Conservation (phyloP, 2,329 filamentous ascomycete genomes). For the Fusarium haematococcum region DNA sequence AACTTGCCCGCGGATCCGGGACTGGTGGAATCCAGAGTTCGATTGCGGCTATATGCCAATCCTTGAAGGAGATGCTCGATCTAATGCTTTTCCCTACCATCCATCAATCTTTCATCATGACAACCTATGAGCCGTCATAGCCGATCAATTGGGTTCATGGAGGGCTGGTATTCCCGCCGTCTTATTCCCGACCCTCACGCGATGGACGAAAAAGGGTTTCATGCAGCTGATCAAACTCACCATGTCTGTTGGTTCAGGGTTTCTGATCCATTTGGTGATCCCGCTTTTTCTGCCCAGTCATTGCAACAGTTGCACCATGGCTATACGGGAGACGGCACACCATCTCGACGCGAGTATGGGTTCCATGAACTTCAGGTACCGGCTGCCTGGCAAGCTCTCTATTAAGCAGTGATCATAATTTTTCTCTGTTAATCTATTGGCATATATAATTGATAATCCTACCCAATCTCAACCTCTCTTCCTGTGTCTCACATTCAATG, state of each 20-base stretch:
- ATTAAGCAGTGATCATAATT: background rate
- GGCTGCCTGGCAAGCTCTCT: background rate
- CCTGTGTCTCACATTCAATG: background rate
- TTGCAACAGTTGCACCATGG: background rate
- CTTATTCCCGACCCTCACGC: background rate
- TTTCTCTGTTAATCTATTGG: background rate
- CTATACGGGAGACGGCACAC: background rate
- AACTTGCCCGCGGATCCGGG: background rate
- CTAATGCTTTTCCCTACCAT: background rate
- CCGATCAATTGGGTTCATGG: background rate
- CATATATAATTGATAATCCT: background rate
- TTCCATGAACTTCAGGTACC: background rate
- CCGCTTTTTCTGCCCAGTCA: slow-evolving; percentile 10
- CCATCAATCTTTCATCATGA: background rate
- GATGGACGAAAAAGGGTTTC: background rate
- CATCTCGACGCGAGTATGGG: background rate
- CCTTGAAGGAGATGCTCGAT: background rate
- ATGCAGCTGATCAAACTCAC: background rate
- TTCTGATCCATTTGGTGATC: slow-evolving; percentile 1
- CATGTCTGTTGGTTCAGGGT: background rate
- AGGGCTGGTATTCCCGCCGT: background rate
- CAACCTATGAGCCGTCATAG: background rate
- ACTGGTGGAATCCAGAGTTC: background rate
- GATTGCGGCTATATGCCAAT: background rate
- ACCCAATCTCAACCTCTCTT: background rate